Percentiles rank a stretch among this genome's conserved stretches.
phyloP scores from a whole-genome alignment of 345 rosid genomes.

The Arabidopsis arenosa region DNA sequence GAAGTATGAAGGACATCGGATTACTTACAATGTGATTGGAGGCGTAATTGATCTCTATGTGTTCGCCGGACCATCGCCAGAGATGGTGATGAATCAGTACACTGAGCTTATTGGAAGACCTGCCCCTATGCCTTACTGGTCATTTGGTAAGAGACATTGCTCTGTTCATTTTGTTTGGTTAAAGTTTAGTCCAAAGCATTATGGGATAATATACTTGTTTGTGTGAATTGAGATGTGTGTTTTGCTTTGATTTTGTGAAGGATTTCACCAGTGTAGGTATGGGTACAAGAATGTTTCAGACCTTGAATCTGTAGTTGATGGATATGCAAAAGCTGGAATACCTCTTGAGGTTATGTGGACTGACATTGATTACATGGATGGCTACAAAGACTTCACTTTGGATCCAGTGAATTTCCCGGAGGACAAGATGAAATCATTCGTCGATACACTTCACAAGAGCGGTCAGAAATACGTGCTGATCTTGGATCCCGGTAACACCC shows the following conservation, averaged over 20 bases:
- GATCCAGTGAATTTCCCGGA: slow-evolving; percentile 65
- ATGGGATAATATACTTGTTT: background rate
- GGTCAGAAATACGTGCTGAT: slow-evolving; percentile 72
- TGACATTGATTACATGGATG: slow-evolving; percentile 84
- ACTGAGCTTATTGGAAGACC: slow-evolving; percentile 72
- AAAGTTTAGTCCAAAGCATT: background rate
- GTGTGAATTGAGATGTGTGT: slow-evolving; percentile 15
- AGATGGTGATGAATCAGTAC: slow-evolving; percentile 64
- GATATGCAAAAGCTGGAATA: slow-evolving; percentile 69
- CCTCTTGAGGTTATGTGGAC: slow-evolving; percentile 89
- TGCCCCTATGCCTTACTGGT: slow-evolving; percentile 87
- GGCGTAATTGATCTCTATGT: slow-evolving; percentile 71
- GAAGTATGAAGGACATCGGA: slow-evolving; percentile 56
- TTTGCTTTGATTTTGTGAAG: slow-evolving; percentile 38
- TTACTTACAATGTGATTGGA: slow-evolving; percentile 66
- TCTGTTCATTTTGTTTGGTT: background rate
- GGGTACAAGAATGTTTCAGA: slow-evolving; percentile 72
- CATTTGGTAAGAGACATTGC: slow-evolving; percentile 55
- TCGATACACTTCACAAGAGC: slow-evolving; percentile 56
- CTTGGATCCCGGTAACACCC: slow-evolving; percentile 69
- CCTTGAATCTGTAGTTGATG: slow-evolving; percentile 60
- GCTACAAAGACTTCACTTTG: slow-evolving; percentile 70
- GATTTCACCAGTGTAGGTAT: slow-evolving; percentile 75
- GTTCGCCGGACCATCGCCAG: slow-evolving; percentile 64
- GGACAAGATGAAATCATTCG: slow-evolving; percentile 54